A percentile compares a stretch with the other conserved stretches of the same genome.
These are phyloP conservation scores for Hypoxylon sp. DNA, from an alignment of 2,329 filamentous ascomycete genomes.

Conservation along the genomic window DNA sequence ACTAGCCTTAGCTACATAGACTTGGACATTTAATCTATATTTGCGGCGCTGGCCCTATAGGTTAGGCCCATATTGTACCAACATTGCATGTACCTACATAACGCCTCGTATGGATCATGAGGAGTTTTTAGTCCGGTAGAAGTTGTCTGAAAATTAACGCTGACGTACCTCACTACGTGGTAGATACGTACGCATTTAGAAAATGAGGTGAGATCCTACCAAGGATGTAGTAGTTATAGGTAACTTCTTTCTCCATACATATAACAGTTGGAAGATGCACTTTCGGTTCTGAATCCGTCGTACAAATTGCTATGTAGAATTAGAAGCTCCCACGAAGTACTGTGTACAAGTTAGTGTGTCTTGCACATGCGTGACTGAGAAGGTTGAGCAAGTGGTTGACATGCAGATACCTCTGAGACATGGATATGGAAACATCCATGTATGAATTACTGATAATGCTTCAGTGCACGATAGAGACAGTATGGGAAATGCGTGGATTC, in stretches of 20 bases:
- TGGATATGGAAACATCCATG: not conserved
- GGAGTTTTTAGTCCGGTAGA: constrained; percentile 9
- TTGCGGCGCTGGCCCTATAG: constrained; percentile 13
- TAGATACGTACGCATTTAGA: constrained; percentile 18
- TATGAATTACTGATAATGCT: not conserved
- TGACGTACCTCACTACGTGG: constrained; percentile 39
- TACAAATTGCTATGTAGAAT: constrained; percentile 10
- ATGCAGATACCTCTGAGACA: not conserved
- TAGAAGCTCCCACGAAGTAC: not conserved
- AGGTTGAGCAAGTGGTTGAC: constrained; percentile 11
- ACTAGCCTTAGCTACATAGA: not conserved
- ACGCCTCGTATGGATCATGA: not conserved
- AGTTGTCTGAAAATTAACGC: constrained; percentile 13
- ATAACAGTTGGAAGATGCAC: constrained; percentile 2
- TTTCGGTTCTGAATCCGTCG: constrained; percentile 22
- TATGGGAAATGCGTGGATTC: not conserved
- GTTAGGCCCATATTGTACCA: not conserved
- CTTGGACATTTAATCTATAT: constrained; percentile 3
- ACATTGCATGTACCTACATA: not conserved
- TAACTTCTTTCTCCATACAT: constrained; percentile 2
- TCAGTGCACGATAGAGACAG: not conserved
- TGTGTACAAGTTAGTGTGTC: not conserved
- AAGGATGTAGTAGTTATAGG: constrained; percentile 10
- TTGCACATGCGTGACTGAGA: not conserved
- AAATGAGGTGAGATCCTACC: constrained; percentile 1